Conservation (phyloP, 345 rosid genomes). For the Melastoma malabathricum region DNA sequence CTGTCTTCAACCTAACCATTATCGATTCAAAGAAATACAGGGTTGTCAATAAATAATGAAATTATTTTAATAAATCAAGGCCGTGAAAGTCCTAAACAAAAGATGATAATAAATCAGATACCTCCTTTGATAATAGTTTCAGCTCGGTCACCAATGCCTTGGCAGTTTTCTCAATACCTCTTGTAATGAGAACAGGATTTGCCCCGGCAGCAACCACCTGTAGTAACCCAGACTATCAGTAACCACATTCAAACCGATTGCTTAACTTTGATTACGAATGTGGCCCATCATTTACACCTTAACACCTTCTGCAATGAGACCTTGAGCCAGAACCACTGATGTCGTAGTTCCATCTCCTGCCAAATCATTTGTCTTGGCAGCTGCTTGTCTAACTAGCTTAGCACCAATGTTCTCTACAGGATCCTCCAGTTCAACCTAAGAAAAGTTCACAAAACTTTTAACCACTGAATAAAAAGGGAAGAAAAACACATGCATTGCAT, state of each 20-base stretch:
- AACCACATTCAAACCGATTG: too few species aligned
- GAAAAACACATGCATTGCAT: too few species aligned
- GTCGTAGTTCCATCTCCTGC: constrained; percentile 99
- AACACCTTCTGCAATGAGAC: constrained; percentile 91
- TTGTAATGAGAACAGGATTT: constrained; percentile 87
- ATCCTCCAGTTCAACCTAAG: constrained; percentile 89
- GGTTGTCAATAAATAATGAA: too few species aligned
- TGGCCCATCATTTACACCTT: constrained; percentile 17
- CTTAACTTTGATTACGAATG: too few species aligned
- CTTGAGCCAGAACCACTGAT: constrained; percentile 97
- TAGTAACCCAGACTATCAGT: too few species aligned
- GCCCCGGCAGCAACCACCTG: constrained; percentile 96
- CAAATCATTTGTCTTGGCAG: constrained; percentile 93
- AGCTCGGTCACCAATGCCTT: constrained; percentile 79
- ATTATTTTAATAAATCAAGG: too few species aligned
- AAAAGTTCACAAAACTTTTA: constrained; percentile 2
- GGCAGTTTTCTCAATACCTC: constrained; percentile 92
- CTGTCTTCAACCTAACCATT: constrained; percentile 61
- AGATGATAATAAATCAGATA: too few species aligned
- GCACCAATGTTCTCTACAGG: constrained; percentile 99
- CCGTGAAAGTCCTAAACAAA: too few species aligned
- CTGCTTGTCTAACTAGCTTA: constrained; percentile 93
- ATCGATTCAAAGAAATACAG: too few species aligned
- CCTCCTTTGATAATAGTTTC: constrained; percentile 73
- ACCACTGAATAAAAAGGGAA: not conserved